Evolutionary conservation across 2,329 filamentous ascomycete species (phyloP), one percentile per base, ranked within the genome.

Genomic region (Colletotrichum salicis): DNA sequence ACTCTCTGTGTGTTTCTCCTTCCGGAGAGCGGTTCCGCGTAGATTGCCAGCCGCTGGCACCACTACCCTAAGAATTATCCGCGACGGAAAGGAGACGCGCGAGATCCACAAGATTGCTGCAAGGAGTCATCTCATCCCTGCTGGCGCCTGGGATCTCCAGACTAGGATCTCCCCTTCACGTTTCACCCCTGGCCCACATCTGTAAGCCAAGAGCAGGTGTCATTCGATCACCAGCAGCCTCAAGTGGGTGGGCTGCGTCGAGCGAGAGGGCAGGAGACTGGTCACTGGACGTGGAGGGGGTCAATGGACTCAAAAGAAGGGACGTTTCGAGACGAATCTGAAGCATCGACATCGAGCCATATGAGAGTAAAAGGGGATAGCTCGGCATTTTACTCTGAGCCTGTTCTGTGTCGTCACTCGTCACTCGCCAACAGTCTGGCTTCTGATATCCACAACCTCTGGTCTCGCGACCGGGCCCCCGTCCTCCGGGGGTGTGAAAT

Each of bases 81-180:
- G 70, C 35, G 29, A 61, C 22, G 66, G 55, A 73, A 67, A 71
- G 71, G 69, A 72, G 60, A 64, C 62, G 64, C 69, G 69, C 58
- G 64, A 62, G 69, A 72, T 72, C 60, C 69, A 72, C 60, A 61
- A 57, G 69, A 72, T 73, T 65, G 64, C 69, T 66, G 41, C 71
- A 73, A 72, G 71, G 71, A 65, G 68, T 19, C 41, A n/a, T 22
- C 33, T 19, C 24, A 55, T 45, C 62, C 61, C 62, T 45, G 61
- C 27, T 8, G 3, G 37, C n/a, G 41, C 33, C 67, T 54, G 41
- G 62, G 48, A 35, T 51, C 8, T 13, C 10, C 8, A n/a, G 12
- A 48, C 65, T 22, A 52, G 66, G 59, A 64, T 64, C 27, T 41
- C 24, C 64, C 58, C 64, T 70, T 45, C 35, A 65, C 66, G 70